These are phyloP conservation scores for Cyberlindnera americana DNA, from an alignment of 805 yeast genomes.

Conservation along the genomic window DNA sequence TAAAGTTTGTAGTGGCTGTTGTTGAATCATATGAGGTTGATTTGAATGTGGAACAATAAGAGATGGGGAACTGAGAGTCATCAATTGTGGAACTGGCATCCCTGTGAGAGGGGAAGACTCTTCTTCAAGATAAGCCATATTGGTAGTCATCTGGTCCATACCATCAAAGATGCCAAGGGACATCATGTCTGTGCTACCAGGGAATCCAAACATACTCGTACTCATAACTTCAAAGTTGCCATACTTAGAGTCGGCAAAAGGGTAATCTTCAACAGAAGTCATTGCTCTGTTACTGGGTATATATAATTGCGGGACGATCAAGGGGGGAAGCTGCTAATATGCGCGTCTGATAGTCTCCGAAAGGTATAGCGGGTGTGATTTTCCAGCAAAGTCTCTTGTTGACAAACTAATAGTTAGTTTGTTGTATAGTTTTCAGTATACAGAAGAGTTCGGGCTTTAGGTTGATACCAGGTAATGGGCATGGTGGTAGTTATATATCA, in stretches of 20 bases:
- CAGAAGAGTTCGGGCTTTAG: too few species aligned
- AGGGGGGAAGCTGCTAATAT: too few species aligned
- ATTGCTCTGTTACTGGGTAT: not conserved
- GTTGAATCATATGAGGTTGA: not conserved
- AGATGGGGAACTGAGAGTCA: constrained; percentile 3
- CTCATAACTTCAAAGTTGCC: constrained; percentile 1
- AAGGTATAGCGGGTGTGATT: too few species aligned
- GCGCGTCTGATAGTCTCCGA: too few species aligned
- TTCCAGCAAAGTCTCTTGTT: too few species aligned
- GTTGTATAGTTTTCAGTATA: too few species aligned
- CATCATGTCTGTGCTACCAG: constrained; percentile 1
- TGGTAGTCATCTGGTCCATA: constrained; percentile 8
- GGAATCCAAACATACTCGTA: constrained; percentile 2
- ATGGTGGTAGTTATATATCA: constrained; percentile 11
- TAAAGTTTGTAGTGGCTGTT: not conserved
- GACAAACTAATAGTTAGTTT: too few species aligned
- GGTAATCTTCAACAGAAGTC: constrained; percentile 15
- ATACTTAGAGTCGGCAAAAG: constrained; percentile 10
- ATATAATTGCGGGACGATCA: constrained; percentile 1
- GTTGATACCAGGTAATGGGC: not conserved
- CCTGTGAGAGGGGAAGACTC: constrained; percentile 1
- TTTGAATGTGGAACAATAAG: not conserved
- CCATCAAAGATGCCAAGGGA: constrained; percentile 8
- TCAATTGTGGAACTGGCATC: not conserved
- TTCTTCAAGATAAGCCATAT: constrained; percentile 13